Base-by-base conservation (phyloP, 1,284 basidiomycete genomes). In the Apiotrichum sp. region DNA sequence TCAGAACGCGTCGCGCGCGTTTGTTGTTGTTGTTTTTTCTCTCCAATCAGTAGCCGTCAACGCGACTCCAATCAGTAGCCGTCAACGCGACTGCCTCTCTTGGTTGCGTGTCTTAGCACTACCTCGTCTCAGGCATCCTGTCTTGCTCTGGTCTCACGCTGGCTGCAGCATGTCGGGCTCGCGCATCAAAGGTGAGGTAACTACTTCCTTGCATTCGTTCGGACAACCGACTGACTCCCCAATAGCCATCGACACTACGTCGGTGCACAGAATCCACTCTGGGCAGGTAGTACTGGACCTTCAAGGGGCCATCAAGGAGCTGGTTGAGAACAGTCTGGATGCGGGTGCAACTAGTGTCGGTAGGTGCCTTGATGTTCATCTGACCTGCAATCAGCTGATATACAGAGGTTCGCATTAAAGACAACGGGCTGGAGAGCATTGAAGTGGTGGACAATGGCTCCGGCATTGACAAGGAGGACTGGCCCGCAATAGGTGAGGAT, bases 261-360 rank as follows among this genome's bases (percentile, higher is more conserved):
- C 91, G 7, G 80, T 92, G 8, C 92, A 95, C 71, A 81, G 83
- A 52, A 87, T 98, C 56, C 89, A 92, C 0, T 92, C 91, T 5
- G 93, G 91, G 0, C 96, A 98, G 71, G 95, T 98, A 35, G 88
- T 98, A 0, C 81, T 95, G 34, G 93, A 98, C 71, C 82, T 98
- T 1, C 92, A 93, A 69, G 88, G 86, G 0, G 91, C 91, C 0
- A 86, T 98, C 55, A 98, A 98, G 71, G 96, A 99, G 73, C 83
- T 98, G 2, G 83, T 98, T 2, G 96, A 99, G 77, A 99, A 99
- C 72, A 89, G 90, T 56, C 78, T 98, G 33, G 96, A 98, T 72
- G 93, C 95, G 0, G 87, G 87, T 0, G 89, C 93, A 0, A 91
- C 88, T 0, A 85, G 78, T 62, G 85, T 98, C 50, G 92, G 93